These are phyloP conservation scores for Ceratobasidium sp. DNA, from an alignment of 1,284 basidiomycete species.

Conservation along the genomic window DNA sequence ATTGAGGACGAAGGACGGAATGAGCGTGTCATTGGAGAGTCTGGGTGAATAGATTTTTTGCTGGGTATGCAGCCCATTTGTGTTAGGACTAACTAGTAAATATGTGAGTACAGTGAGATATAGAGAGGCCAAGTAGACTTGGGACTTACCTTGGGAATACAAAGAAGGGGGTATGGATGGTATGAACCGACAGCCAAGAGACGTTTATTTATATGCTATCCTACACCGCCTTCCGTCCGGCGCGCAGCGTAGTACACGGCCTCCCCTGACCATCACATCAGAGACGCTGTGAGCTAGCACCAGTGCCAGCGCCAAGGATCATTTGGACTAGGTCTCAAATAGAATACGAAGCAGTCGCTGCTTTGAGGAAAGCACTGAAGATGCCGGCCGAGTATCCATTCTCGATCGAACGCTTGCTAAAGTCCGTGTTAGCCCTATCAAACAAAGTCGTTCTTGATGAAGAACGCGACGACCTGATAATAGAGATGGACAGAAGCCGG, in stretches of 20 bases:
- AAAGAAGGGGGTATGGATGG: background rate
- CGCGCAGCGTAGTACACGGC: background rate
- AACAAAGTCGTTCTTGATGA: no score
- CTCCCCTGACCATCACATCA: background rate
- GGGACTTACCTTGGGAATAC: background rate
- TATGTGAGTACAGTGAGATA: no score
- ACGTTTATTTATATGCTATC: background rate
- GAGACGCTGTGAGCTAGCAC: background rate
- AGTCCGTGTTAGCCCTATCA: no score
- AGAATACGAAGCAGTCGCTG: no score
- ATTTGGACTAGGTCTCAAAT: background rate
- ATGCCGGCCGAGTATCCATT: no score
- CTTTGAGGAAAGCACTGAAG: no score
- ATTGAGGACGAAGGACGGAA: background rate
- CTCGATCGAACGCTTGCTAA: no score
- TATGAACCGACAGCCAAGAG: background rate
- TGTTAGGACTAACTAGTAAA: background rate
- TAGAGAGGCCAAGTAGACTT: background rate
- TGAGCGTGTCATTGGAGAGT: constrained; percentile 21
- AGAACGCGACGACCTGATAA: no score
- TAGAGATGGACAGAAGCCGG: no score
- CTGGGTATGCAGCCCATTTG: constrained; percentile 28
- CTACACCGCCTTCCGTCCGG: background rate
- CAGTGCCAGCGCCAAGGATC: background rate
- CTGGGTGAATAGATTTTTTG: background rate